Percentiles rank a stretch among this genome's conserved stretches.
phyloP scores from a whole-genome alignment of 345 rosid genomes.

The Camelina hispida region DNA sequence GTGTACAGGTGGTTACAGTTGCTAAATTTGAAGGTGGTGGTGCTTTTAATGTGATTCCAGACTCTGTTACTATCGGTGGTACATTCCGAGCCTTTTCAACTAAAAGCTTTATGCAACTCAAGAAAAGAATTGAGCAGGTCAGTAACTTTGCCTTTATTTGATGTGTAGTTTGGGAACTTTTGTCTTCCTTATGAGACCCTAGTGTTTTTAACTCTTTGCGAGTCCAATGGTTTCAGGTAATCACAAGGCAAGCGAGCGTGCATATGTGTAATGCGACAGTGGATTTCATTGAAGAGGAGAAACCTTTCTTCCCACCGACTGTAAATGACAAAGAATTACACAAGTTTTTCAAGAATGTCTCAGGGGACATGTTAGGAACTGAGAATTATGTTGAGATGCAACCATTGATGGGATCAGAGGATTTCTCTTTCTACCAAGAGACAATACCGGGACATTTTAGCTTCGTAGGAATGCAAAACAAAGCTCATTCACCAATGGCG shows the following conservation, averaged over 20 bases:
- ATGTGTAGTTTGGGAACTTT: too few relatives aligned
- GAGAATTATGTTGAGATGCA: conserved; percentile 59
- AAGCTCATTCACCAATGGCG: conserved; percentile 45
- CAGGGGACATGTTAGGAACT: conserved; percentile 67
- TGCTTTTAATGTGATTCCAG: conserved; percentile 86
- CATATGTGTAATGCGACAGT: conserved; percentile 82
- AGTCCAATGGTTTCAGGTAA: conserved; percentile 55
- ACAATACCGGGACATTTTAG: conserved; percentile 71
- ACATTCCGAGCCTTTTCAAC: conserved; percentile 82
- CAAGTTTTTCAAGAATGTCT: conserved; percentile 55
- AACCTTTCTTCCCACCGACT: conserved; percentile 73
- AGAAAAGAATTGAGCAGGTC: conserved; percentile 80
- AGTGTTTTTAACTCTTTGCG: conserved; percentile 5
- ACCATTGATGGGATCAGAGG: conserved; percentile 90
- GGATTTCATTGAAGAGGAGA: conserved; percentile 51
- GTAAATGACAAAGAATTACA: conserved; percentile 66
- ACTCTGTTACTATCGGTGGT: conserved; percentile 86
- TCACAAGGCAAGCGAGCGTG: conserved; percentile 82
- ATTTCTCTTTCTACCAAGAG: conserved; percentile 88
- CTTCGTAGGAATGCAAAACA: conserved; percentile 70
- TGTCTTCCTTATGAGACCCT: background rate
- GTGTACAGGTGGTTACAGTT: conserved; percentile 72
- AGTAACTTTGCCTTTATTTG: conserved; percentile 1
- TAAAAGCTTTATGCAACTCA: conserved; percentile 62
- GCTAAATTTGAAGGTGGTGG: conserved; percentile 82